Evolutionary conservation across 495 filamentous ascomycete genomes (phyloP).

Genomic region (Daldinia bambusicola): DNA sequence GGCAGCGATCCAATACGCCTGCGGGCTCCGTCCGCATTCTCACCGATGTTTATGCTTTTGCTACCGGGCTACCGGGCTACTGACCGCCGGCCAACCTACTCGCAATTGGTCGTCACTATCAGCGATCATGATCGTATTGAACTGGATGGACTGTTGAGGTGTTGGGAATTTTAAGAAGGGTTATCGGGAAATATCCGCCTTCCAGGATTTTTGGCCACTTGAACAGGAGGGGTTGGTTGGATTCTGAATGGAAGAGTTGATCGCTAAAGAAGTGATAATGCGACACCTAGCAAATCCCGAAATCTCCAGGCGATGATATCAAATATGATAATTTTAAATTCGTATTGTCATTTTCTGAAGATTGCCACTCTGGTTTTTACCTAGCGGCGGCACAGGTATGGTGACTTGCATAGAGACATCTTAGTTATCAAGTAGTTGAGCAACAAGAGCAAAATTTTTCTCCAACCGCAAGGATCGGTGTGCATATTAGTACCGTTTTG

Average conservation of each 20-base stretch:
- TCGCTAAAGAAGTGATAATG: background rate
- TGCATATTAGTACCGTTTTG: background rate
- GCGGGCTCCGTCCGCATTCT: background rate
- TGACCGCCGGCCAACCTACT: background rate
- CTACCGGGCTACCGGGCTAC: background rate
- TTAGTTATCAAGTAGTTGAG: background rate
- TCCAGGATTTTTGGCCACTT: background rate
- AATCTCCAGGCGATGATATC: background rate
- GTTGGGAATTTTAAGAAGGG: no score
- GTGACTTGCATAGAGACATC: no score
- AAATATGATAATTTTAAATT: background rate
- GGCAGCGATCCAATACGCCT: slow-evolving; percentile 3
- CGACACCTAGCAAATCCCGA: background rate
- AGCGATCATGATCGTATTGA: background rate
- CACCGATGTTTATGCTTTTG: background rate
- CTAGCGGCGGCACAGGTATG: no score
- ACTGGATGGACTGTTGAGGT: background rate
- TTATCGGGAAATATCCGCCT: background rate
- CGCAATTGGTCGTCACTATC: background rate
- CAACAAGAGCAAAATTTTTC: background rate
- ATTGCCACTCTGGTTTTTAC: background rate
- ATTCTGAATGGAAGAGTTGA: background rate
- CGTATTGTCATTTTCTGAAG: background rate
- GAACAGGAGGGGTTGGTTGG: background rate
- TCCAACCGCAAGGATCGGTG: background rate